These are phyloP conservation scores for Prunus yedoensis DNA, from an alignment of 331 rosid species.

Conservation along the genomic window DNA sequence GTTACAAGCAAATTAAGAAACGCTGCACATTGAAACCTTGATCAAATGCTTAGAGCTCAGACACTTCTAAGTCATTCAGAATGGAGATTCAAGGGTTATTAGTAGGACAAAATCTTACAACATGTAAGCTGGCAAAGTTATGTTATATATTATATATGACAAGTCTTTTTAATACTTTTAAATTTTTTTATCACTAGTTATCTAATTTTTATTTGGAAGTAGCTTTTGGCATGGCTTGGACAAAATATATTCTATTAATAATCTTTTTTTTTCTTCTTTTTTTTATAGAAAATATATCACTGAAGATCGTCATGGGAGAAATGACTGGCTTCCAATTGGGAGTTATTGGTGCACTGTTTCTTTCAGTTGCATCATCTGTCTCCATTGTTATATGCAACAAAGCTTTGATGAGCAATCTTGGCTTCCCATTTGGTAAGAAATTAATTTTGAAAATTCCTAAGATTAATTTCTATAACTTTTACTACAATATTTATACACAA, in stretches of 20 bases:
- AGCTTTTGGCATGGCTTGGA: constrained; percentile 8
- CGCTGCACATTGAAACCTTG: no score
- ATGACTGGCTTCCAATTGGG: constrained; percentile 75
- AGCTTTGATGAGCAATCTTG: constrained; percentile 98
- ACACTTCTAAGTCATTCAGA: no score
- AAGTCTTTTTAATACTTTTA: no score
- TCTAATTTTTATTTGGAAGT: not conserved
- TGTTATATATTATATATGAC: no score
- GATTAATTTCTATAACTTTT: not conserved
- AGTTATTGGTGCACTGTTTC: constrained; percentile 86
- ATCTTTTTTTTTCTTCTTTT: no score
- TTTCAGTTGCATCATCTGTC: constrained; percentile 95
- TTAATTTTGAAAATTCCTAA: not conserved
- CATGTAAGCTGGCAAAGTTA: no score
- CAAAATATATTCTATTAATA: not conserved
- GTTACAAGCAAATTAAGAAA: no score
- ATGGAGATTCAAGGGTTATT: no score
- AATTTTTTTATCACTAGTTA: no score
- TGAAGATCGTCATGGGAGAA: constrained; percentile 77
- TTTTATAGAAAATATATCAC: constrained; percentile 13
- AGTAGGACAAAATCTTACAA: no score
- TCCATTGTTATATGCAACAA: constrained; percentile 99
- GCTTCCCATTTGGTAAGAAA: constrained; percentile 85
- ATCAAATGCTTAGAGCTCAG: no score
- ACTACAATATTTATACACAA: no score